These are phyloP conservation scores for Camellia granthamiana DNA, from an alignment of 148 eudicot genomes.

Conservation along the genomic window DNA sequence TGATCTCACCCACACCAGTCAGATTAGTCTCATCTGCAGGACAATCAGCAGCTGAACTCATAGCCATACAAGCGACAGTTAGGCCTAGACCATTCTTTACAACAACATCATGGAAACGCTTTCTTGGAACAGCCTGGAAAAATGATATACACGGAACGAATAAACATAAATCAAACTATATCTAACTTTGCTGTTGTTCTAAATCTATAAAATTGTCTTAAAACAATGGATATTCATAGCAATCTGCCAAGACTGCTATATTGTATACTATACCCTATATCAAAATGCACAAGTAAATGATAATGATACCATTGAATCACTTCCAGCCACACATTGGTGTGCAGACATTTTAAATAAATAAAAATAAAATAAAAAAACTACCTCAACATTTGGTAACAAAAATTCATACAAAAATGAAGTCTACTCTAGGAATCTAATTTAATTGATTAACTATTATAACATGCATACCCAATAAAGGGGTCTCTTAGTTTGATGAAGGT, in stretches of 20 bases:
- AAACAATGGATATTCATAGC: neutral
- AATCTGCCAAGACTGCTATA: neutral
- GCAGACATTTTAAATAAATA: neutral
- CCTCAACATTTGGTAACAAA: neutral
- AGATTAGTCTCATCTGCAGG: slow-evolving; percentile 79
- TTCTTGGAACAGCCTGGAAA: slow-evolving; percentile 63
- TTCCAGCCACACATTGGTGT: neutral
- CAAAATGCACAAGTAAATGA: neutral
- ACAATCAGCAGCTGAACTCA: slow-evolving; percentile 68
- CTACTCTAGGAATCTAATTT: neutral
- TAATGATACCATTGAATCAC: neutral
- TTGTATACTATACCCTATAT: neutral
- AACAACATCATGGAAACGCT: slow-evolving; percentile 66
- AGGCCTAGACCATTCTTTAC: slow-evolving; percentile 83
- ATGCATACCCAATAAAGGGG: neutral
- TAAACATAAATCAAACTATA: neutral
- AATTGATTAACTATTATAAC: neutral
- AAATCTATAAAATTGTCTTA: neutral
- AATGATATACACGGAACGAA: slow-evolving; percentile 7
- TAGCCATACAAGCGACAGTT: slow-evolving; percentile 78
- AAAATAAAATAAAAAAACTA: neutral
- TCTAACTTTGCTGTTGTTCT: neutral
- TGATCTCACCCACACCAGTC: slow-evolving; percentile 80
- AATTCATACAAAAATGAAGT: neutral
- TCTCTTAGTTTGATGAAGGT: neutral